Base-by-base conservation (phyloP, 352 stramenopile species). In the Phytophthora citrophthora region DNA sequence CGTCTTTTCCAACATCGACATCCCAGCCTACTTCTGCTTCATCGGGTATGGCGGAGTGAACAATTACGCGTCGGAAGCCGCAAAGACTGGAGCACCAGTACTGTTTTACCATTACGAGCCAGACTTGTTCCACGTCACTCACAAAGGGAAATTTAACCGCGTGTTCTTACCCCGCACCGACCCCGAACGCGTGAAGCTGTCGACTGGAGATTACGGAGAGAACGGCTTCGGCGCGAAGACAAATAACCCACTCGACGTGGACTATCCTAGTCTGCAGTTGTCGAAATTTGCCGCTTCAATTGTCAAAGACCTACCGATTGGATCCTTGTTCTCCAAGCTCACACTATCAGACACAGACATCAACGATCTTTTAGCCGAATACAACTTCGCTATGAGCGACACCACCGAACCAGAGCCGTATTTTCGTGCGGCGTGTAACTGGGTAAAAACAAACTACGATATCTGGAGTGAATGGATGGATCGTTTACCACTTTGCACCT, bases 21-120 rank as follows among this genome's bases (percentile, higher is more conserved):
- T 90, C 9, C 79, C 79, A 3, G 74, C 81, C 0, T 90, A 89
- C 66, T 88, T 90, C 32, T 90, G 79, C 61, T 90, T 88, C 45
- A 43, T 86, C 18, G 77, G 77, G 0, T 84, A 85, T 36, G 62
- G 51, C 7, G 73, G 51, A 9, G 55, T 82, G 9, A 59, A 74
- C 13, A 26, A 64, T 8, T 87, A 79, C 39, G 76, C 68, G 4
- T 41, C 76, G 9, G 66, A 78, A 1, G 62, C 59, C 31, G 72
- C 77, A 36, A 16, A 39, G 4, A 49, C 56, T 6, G 58, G 62
- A 1, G 20, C 20, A 2, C 62, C 68, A 1, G 76, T 89, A 16
- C 23, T 86, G 1, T 90, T 90, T 54, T 86, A 83, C 41, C 70
- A 88, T 44, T 88, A 65, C 26, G 53, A 86, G 60, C 81, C 81